Evolutionary conservation across 495 filamentous ascomycete species (phyloP), one percentile per base, ranked within the genome.

Genomic region (Penicillium waksmanii): DNA sequence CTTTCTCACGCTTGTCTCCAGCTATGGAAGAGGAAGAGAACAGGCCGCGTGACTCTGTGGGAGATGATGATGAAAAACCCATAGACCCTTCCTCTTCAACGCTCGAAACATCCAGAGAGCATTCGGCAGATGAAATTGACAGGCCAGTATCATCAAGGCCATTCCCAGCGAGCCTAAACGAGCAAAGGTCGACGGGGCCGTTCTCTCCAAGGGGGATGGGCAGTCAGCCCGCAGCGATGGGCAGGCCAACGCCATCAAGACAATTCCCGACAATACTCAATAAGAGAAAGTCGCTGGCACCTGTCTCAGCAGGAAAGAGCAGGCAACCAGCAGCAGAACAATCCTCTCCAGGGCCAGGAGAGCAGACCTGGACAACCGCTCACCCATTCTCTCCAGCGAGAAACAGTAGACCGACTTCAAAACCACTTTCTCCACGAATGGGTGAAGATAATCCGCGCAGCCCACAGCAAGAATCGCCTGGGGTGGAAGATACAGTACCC

Each of bases 371-470:
- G 42, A 44, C 42, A 19, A 44, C 42, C n/a, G 9, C 17, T n/a
- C 15, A 8, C 13, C 42, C 42, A 44, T 44, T 44, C n/a, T 44
- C 42, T 18, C n/a, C 42, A 3, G 7, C 13, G 7, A 44, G 12
- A 18, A 19, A 44, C 1, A 44, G 42, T 18, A 17, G n/a, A 19
- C 42, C 42, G 8, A 44, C 3, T 5, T 18, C 42, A 17, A 44
- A 44, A n/a, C 42, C 42, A 9, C 42, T 44, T 44, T 44, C 42
- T 6, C 42, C 42, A 3, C 42, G 42, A 44, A 44, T 44, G 42
- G 36, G 9, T n/a, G 11, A 12, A 38, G 36, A n/a, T 13, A n/a
- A n/a, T n/a, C 36, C 36, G n/a, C 12, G 17, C 8, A 44, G 13
- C 42, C 42, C 42, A 18, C 12, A 44, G 9, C 17, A 44, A 44